Conservation (phyloP, 1,284 basidiomycete genomes). For the Cryptococcus sp. region DNA sequence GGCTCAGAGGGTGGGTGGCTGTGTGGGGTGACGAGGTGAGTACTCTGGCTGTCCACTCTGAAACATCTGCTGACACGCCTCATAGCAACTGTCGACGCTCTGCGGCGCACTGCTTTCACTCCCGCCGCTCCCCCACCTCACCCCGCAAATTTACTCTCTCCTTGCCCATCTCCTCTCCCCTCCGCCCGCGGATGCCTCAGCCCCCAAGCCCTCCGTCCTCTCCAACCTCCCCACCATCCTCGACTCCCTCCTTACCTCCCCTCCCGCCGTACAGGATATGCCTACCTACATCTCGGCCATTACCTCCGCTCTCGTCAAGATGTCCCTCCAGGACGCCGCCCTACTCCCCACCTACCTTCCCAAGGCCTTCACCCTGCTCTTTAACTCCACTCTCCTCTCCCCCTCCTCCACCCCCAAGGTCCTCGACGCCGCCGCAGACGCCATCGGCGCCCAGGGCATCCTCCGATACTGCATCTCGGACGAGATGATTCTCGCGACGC, state of each 20-base stretch:
- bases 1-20: conserved; percentile 60
- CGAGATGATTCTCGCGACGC: conserved; percentile 58
- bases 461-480: conserved; percentile 68
- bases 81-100: conserved; percentile 66
- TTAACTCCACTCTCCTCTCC: conserved; percentile 60
- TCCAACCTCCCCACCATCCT: conserved; percentile 64
- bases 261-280: conserved; percentile 59
- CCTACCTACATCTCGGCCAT: conserved; percentile 59
- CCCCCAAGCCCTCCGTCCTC: conserved; percentile 39
- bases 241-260: conserved; percentile 67
- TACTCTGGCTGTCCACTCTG: not conserved
- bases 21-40: conserved; percentile 63
- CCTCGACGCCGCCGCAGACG: conserved; percentile 61
- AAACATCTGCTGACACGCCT: not conserved
- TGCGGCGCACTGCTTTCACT: conserved; percentile 68
- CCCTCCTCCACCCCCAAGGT: conserved; percentile 30
- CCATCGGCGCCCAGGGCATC: conserved; percentile 57
- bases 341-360: conserved; percentile 54
- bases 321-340: conserved; percentile 42
- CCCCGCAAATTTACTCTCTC: conserved; percentile 74
- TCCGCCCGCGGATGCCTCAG: conserved; percentile 40
- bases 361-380: conserved; percentile 71
- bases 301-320: conserved; percentile 47
- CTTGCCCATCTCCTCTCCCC: conserved; percentile 68
- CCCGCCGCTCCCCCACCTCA: conserved; percentile 77